Evolutionary conservation across 2,329 filamentous ascomycete genomes (phyloP), one percentile per base, ranked within the genome.

Genomic region (Sporothrix phasma): DNA sequence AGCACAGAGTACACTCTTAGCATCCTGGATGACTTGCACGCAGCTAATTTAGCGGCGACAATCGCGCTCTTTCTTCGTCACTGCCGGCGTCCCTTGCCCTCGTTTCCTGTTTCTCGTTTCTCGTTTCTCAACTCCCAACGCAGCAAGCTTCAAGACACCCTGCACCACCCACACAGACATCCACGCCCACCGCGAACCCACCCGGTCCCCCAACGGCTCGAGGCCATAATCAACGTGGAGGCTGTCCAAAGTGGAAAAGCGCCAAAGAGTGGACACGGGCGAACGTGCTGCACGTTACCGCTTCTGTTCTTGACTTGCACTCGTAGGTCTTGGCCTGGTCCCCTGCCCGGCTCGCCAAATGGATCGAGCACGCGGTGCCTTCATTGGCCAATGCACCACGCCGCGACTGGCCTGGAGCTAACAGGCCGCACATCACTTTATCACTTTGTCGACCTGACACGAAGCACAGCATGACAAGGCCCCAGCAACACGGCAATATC

Each of bases 321-420:
- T n/a, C n/a, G n/a, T 17, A 15, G 49, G 49, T 54, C 49, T 54
- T 54, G 49, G 49, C 29, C 29, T 54, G 49, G 29, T 26, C 49
- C 51, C 51, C 19, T 37, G 31, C 45, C 46, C 24, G 22, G 45
- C 47, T 31, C 47, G 59, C 64, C 62, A 43, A 67, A 64, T 66
- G 65, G 63, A 64, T 65, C 34, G 61, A 34, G 64, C 67, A 67
- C 66, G 67, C 67, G 65, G 64, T 65, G 22, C 56, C 34, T 66
- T 60, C 13, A 67, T 67, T 68, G 67, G 67, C 65, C 66, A 66
- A 65, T 66, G 59, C 54, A 53, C 37, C 61, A 49, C 22, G 46
- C 17, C 46, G 31, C 47, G 47, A 46, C 60, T 31, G 46, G 34
- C 22, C 43, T 61, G n/a, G 29, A 54, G 51, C 51, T 37, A 49